Percentiles rank a stretch among this genome's conserved stretches.
Evolutionary conservation across 129 eudicot genomes (phyloP).

Genomic region (Tanacetum coccineum): DNA sequence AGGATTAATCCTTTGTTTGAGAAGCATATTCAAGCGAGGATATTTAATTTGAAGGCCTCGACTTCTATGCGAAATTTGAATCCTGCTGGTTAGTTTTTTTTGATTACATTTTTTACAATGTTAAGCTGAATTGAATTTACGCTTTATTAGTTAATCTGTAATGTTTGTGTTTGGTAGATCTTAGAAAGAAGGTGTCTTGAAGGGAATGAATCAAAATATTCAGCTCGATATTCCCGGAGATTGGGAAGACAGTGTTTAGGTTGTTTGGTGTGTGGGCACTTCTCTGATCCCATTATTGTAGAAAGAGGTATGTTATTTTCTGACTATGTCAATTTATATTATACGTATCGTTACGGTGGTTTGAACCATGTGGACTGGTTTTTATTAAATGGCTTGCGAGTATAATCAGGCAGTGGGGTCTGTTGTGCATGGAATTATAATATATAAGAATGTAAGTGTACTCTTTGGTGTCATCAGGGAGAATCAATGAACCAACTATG

Average conservation of each 20-base stretch:
- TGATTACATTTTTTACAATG: slow-evolving; percentile 17
- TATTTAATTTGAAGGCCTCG: slow-evolving; percentile 69
- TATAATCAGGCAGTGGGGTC: not conserved
- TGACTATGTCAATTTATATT: too few species aligned
- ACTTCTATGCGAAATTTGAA: slow-evolving; percentile 81
- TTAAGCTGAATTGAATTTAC: slow-evolving; percentile 69
- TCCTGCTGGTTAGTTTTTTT: slow-evolving; percentile 66
- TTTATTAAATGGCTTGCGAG: not conserved
- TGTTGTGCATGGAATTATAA: not conserved
- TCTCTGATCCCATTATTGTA: slow-evolving; percentile 77
- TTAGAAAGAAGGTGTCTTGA: slow-evolving; percentile 93
- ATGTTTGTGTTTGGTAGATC: slow-evolving; percentile 41
- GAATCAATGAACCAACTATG: slow-evolving; percentile 73
- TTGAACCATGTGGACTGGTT: slow-evolving; percentile 1
- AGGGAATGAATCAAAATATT: slow-evolving; percentile 63
- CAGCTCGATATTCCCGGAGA: not conserved
- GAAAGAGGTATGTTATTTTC: slow-evolving; percentile 59
- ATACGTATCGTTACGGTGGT: not conserved
- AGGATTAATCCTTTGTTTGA: slow-evolving; percentile 60
- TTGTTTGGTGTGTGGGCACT: slow-evolving; percentile 87
- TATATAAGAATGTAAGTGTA: not conserved
- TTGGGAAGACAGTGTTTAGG: slow-evolving; percentile 55
- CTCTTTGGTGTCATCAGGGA: slow-evolving; percentile 40
- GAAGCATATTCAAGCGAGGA: slow-evolving; percentile 86
- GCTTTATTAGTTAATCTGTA: slow-evolving; percentile 50